Evolutionary conservation across 768 basidiomycete species (phyloP).

Genomic region (Leccinum barrowsii): DNA sequence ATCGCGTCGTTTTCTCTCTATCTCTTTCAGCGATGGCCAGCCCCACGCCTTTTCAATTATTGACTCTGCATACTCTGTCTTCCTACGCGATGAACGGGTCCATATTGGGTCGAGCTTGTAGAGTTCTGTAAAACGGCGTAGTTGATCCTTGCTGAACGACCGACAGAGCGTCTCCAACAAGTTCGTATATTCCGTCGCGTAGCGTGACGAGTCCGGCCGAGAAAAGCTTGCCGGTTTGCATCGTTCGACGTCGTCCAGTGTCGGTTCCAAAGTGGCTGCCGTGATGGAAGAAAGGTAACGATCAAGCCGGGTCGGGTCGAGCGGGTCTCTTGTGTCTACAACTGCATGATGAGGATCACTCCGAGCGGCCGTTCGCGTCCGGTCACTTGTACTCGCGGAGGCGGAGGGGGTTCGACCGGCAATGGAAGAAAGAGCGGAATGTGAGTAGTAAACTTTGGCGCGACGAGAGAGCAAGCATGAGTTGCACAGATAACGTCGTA

Average conservation of each 20-base stretch:
- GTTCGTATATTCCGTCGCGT: conserved; percentile 50
- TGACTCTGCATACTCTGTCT: conserved; percentile 40
- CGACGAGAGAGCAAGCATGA: conserved; percentile 13
- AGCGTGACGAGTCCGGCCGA: conserved; percentile 40
- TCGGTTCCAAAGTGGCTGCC: conserved; percentile 43
- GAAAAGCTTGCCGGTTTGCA: conserved; percentile 44
- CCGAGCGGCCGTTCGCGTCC: conserved; percentile 1
- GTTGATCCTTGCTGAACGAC: conserved; percentile 62
- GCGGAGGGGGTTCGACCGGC: conserved; percentile 1
- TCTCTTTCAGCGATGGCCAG: conserved; percentile 58
- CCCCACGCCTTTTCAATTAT: conserved; percentile 67
- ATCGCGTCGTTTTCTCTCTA: conserved; percentile 48
- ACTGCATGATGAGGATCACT: conserved; percentile 1
- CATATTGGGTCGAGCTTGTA: conserved; percentile 41
- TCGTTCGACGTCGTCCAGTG: conserved; percentile 60
- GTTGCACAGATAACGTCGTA: conserved; percentile 18
- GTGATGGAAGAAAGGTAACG: conserved; percentile 54
- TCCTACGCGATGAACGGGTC: conserved; percentile 34
- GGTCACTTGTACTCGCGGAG: neutral
- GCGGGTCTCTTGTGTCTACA: conserved; percentile 22
- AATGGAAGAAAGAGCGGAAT: conserved; percentile 16
- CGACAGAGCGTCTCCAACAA: conserved; percentile 51
- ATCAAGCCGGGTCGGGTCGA: conserved; percentile 48
- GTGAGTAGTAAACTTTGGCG: conserved; percentile 25
- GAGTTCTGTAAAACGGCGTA: conserved; percentile 49